Evolutionary conservation across 306 rosid species (phyloP).

Genomic region (Alnus rubra): DNA sequence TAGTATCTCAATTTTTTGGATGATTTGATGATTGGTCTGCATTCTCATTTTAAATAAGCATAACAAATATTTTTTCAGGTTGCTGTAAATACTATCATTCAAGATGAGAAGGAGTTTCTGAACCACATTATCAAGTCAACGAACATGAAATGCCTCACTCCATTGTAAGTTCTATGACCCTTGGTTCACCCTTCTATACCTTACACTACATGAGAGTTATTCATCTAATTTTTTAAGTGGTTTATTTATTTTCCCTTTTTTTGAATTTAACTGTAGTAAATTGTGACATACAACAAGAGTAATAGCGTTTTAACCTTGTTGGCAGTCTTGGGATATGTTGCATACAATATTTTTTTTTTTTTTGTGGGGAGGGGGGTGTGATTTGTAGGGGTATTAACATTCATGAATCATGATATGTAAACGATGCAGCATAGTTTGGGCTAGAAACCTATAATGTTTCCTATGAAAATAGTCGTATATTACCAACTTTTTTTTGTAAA

Average conservation of each 20-base stretch:
- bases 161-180: conserved; percentile 55
- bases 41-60: conserved; percentile 18
- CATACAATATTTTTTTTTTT: background rate
- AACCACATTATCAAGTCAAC: conserved; percentile 79
- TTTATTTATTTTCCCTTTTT: background rate
- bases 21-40: conserved; percentile 23
- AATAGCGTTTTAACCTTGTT: background rate
- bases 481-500: background rate
- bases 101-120: conserved; percentile 82
- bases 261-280: background rate
- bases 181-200: conserved; percentile 18
- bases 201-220: background rate
- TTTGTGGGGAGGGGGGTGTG: background rate
- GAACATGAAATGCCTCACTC: conserved; percentile 91
- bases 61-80: conserved; percentile 48
- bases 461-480: background rate
- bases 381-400: no score
- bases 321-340: background rate
- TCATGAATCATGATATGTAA: no score
- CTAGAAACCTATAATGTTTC: no score
- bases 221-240: no score
- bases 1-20: background rate
- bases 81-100: conserved; percentile 78
- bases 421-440: no score
- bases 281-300: background rate